A percentile compares a stretch with the other conserved stretches of the same genome.
phyloP scores from a whole-genome alignment of 2,329 filamentous ascomycete species.

The Aspergillus piperis region DNA sequence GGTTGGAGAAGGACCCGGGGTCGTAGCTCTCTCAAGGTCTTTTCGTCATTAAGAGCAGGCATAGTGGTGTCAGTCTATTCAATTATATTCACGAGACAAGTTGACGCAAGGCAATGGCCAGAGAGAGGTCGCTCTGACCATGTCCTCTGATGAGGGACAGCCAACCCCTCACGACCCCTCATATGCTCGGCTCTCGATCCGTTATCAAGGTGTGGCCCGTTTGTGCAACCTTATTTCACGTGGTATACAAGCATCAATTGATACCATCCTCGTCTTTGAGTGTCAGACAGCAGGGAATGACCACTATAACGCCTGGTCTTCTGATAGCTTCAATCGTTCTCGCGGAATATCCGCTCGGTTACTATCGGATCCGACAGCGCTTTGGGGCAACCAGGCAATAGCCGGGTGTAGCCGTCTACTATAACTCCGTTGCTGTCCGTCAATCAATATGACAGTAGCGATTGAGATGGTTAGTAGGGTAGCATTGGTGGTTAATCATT shows the following conservation, averaged over 20 bases:
- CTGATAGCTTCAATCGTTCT: neutral
- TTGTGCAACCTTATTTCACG: neutral
- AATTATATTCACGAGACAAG: no score
- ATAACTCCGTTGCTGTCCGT: neutral
- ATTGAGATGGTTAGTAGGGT: no score
- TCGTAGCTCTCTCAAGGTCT: conserved; percentile 27
- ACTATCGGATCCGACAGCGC: neutral
- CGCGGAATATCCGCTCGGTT: neutral
- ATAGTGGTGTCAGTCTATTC: neutral
- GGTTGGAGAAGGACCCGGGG: conserved; percentile 33
- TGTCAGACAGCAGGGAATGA: neutral
- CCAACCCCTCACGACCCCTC: conserved; percentile 2
- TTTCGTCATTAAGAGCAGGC: conserved; percentile 18
- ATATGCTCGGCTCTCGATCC: neutral
- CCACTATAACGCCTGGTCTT: neutral
- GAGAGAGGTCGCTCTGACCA: neutral
- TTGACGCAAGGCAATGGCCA: neutral
- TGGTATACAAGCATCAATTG: neutral
- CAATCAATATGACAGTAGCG: neutral
- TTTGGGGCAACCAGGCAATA: neutral
- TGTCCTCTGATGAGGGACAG: neutral
- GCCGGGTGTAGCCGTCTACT: neutral
- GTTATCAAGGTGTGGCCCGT: neutral
- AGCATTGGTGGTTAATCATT: no score
- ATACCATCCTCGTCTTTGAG: neutral